Evolutionary conservation across 257 asterid genomes (phyloP).

Genomic region (Fraxinus quadrangulata): DNA sequence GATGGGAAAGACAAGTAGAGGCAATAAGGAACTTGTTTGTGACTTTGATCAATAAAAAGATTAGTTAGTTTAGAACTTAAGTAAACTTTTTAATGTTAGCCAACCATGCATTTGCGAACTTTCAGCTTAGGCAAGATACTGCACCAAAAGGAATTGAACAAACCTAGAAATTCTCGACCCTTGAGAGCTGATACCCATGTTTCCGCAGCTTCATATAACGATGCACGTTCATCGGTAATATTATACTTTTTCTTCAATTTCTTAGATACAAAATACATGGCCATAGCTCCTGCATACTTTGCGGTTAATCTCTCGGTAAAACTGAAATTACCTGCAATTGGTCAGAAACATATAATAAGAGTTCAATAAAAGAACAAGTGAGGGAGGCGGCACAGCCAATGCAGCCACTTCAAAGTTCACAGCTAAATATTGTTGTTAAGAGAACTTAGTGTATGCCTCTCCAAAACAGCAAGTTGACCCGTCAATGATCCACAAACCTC

Average conservation of each 20-base stretch:
- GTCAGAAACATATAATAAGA: not conserved
- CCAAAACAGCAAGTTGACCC: not conserved
- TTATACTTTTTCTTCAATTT: constrained; percentile 76
- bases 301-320: constrained; percentile 42
- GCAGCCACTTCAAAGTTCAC: not conserved
- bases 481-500: not conserved
- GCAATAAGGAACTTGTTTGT: not conserved
- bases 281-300: constrained; percentile 51
- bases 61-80: not conserved
- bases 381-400: not conserved
- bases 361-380: not conserved
- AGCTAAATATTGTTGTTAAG: not conserved
- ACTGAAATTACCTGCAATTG: constrained; percentile 47
- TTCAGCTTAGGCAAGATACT: not conserved
- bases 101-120: not conserved
- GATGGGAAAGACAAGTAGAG: constrained; percentile 8
- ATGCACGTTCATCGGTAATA: constrained; percentile 82
- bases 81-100: not conserved
- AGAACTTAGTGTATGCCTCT: not conserved
- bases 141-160: constrained; percentile 7
- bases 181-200: constrained; percentile 88
- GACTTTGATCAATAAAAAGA: not conserved
- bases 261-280: constrained; percentile 69
- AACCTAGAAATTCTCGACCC: constrained; percentile 88
- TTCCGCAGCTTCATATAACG: constrained; percentile 92